These are phyloP conservation scores for Bruguiera sexangula DNA, from an alignment of 345 rosid species.

Conservation along the genomic window DNA sequence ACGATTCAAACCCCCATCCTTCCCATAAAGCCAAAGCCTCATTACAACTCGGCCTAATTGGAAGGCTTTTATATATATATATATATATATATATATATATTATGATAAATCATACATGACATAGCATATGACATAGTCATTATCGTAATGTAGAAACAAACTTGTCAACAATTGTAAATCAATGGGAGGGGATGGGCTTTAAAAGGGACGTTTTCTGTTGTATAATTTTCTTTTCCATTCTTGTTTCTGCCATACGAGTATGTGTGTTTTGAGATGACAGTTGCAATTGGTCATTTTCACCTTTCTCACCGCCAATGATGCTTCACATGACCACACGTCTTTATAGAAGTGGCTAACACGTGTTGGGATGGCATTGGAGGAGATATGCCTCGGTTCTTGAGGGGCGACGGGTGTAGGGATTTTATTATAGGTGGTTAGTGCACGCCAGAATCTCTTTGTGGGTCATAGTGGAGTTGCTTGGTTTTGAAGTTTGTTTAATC, in stretches of 20 bases:
- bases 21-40: no score
- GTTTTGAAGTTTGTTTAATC: constrained; percentile 39
- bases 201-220: background rate
- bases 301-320: constrained; percentile 54
- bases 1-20: no score
- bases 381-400: constrained; percentile 27
- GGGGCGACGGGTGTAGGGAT: constrained; percentile 2
- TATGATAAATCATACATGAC: no score
- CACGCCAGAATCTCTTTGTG: constrained; percentile 51
- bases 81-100: no score
- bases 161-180: no score
- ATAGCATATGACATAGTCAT: no score
- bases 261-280: background rate
- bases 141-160: no score
- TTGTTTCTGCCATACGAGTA: background rate
- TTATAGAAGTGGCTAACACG: constrained; percentile 32
- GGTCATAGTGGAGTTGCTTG: constrained; percentile 38
- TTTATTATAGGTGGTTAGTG: constrained; percentile 41
- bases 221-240: background rate
- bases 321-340: constrained; percentile 50
- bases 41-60: no score
- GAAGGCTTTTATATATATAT: no score
- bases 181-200: no score
- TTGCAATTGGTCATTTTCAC: constrained; percentile 22
- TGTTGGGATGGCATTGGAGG: constrained; percentile 19